Base-by-base conservation (phyloP, 176 grass and related monocot genomes). In the Oropetium thomaeum region DNA sequence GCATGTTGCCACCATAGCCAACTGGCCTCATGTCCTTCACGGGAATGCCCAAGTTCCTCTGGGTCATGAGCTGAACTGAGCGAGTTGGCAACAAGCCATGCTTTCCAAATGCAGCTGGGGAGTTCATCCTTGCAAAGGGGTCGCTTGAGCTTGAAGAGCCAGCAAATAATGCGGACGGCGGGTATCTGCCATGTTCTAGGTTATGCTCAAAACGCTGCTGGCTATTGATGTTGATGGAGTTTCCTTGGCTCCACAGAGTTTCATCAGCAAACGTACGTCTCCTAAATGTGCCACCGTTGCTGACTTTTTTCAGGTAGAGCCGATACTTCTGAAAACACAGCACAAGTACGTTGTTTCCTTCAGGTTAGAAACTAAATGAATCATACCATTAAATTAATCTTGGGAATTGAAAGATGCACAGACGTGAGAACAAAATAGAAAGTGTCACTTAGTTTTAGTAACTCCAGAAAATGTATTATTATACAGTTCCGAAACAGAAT, bases 271-370 rank as follows among this genome's bases (percentile, higher is more conserved):
- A 45, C 34, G 61, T 34, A 25, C 38, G 8, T 3, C 41, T 30
- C 2, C 12, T 81, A 28, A 54, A 31, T 23, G 78, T 47, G 26
- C 53, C 25, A 20, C 53, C 25, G 16, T 7, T 13, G 30, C 23
- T 73, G 28, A 79, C 2, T 22, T 78, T 89, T 67, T 79, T 97
- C 31, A 90, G 20, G 54, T 78, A 85, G 5, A 90, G 16, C 8
- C 88, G 49, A 22, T 97, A 93, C 38, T 93, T 93, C 88, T 97
- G 85, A 81, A 87, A 75, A 42, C 42, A 92, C 2, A 78, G 68
- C 23, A 29, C 28, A 64, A 51, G 4, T 15, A 58, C 19, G 57
- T 57, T 44, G 57, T 57, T 44, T 33, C 8, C 0, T 34, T 62
- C 31, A 22, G 17, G 40, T 9, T 58, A 72, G 29, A 57, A 16